These are phyloP conservation scores for Curvularia eragrostidis DNA, from an alignment of 2,329 filamentous ascomycete species.

Conservation along the genomic window DNA sequence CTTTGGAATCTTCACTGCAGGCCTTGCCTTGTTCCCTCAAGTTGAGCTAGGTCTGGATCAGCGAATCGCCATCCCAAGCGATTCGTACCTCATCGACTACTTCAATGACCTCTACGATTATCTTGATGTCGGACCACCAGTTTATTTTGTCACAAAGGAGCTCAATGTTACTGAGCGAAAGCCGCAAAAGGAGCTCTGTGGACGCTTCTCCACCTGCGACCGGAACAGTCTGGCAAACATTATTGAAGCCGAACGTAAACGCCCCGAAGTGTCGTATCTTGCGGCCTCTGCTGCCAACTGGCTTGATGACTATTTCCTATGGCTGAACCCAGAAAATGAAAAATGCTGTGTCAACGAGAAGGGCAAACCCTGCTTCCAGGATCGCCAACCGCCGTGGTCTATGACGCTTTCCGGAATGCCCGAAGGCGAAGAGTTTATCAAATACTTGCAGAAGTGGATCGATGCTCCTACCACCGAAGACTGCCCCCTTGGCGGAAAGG, in stretches of 20 bases:
- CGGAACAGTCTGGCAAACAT: conserved; percentile 84
- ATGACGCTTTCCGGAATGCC: conserved; percentile 91
- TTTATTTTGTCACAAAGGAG: conserved; percentile 90
- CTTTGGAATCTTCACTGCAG: conserved; percentile 84
- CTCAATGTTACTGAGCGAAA: conserved; percentile 77
- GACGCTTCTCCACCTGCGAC: conserved; percentile 88
- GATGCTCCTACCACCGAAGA: conserved; percentile 77
- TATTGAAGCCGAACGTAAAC: conserved; percentile 91
- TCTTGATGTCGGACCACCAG: conserved; percentile 87
- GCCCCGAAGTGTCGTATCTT: conserved; percentile 86
- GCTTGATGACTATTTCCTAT: conserved; percentile 96
- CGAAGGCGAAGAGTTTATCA: conserved; percentile 85
- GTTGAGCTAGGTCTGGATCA: conserved; percentile 91
- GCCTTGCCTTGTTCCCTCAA: conserved; percentile 81
- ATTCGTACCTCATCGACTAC: conserved; percentile 93
- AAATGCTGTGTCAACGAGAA: conserved; percentile 71
- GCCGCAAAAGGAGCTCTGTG: conserved; percentile 87
- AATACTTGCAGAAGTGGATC: conserved; percentile 86
- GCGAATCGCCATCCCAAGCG: conserved; percentile 89
- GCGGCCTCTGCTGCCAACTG: conserved; percentile 88
- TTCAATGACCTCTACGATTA: conserved; percentile 97
- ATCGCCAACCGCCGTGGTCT: conserved; percentile 83
- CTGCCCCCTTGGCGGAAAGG: conserved; percentile 87
- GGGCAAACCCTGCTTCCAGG: conserved; percentile 77
- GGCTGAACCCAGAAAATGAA: conserved; percentile 82